Evolutionary conservation across 1,139 yeast genomes (phyloP).

Genomic region (Candida sp.): DNA sequence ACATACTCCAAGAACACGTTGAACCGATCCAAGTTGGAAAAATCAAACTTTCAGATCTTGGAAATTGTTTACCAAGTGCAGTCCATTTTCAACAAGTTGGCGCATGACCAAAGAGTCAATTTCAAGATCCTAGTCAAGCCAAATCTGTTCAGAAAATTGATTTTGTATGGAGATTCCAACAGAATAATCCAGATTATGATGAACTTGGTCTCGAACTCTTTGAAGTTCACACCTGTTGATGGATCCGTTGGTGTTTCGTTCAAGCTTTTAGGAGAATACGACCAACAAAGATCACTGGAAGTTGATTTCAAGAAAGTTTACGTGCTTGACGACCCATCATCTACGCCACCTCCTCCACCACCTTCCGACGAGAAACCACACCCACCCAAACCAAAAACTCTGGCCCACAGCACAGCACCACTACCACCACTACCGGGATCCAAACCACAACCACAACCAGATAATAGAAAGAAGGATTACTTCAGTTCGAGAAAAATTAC

Average conservation of each 20-base stretch:
- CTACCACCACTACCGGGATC: not conserved
- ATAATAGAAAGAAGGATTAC: not conserved
- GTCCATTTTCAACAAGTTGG: conserved; percentile 87
- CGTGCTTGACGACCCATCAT: conserved; percentile 17
- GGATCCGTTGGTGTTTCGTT: conserved; percentile 78
- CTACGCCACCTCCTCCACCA: not conserved
- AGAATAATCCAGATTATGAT: conserved; percentile 86
- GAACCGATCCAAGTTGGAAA: conserved; percentile 83
- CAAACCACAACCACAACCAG: not conserved
- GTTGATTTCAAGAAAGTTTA: conserved; percentile 33
- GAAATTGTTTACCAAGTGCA: conserved; percentile 85
- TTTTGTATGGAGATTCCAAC: conserved; percentile 83
- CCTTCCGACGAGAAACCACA: conserved; percentile 1
- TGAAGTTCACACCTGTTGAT: conserved; percentile 88
- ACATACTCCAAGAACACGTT: conserved; percentile 93
- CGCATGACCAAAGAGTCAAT: conserved; percentile 75
- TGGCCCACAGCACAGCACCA: not conserved
- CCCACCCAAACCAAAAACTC: conserved; percentile 4
- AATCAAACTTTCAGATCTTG: conserved; percentile 72
- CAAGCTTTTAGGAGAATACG: conserved; percentile 74
- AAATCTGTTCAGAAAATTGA: conserved; percentile 60
- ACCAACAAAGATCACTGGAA: conserved; percentile 43
- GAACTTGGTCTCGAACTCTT: conserved; percentile 50
- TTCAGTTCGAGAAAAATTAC: not conserved
- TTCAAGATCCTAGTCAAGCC: conserved; percentile 63